phyloP scores from a whole-genome alignment of 2,329 filamentous ascomycete genomes.

The Didymella arachidicola region DNA sequence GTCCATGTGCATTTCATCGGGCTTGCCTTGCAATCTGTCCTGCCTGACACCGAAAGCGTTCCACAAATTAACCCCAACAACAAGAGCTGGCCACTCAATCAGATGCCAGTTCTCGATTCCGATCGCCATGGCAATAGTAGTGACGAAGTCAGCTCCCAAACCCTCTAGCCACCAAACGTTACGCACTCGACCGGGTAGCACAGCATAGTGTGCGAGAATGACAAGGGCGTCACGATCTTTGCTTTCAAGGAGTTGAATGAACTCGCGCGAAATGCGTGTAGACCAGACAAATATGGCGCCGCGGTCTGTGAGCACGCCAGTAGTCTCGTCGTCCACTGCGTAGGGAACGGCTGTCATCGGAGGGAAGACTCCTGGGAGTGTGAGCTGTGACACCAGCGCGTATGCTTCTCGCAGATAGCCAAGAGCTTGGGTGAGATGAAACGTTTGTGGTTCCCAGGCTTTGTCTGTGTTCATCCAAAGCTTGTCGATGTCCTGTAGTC shows the following conservation, averaged over 20 bases:
- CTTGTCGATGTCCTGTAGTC: slow-evolving; percentile 33
- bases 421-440: slow-evolving; percentile 36
- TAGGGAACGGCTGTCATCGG: slow-evolving; percentile 42
- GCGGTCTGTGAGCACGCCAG: slow-evolving; percentile 42
- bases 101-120: slow-evolving; percentile 42
- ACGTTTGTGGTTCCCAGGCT: slow-evolving; percentile 21
- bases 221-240: slow-evolving; percentile 47
- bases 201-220: slow-evolving; percentile 50
- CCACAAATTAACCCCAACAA: slow-evolving; percentile 39
- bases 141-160: slow-evolving; percentile 43
- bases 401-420: slow-evolving; percentile 40
- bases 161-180: slow-evolving; percentile 50
- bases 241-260: slow-evolving; percentile 40
- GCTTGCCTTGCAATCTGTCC: slow-evolving; percentile 30
- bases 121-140: slow-evolving; percentile 44
- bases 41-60: slow-evolving; percentile 31
- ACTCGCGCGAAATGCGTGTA: slow-evolving; percentile 37
- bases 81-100: slow-evolving; percentile 43
- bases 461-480: slow-evolving; percentile 37
- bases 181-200: slow-evolving; percentile 45
- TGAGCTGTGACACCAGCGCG: slow-evolving; percentile 43
- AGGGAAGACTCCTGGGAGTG: slow-evolving; percentile 34
- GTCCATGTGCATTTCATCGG: slow-evolving; percentile 38
- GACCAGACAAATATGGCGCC: slow-evolving; percentile 48
- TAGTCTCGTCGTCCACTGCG: slow-evolving; percentile 36